Conservation (phyloP, 305 asterid species). For the Vinca major region DNA sequence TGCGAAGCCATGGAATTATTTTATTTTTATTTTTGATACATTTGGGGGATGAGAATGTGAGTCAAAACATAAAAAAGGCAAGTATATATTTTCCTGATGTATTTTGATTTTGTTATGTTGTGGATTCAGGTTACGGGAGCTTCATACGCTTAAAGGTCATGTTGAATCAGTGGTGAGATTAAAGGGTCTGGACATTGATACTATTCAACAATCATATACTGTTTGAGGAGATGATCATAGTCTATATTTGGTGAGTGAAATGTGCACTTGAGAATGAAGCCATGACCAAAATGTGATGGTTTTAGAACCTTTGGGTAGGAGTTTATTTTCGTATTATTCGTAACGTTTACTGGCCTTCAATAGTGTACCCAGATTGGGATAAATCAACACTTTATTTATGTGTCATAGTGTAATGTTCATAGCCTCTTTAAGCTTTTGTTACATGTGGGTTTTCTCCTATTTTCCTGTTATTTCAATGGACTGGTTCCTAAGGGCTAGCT, state of each 20-base stretch:
- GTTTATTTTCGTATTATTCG: conserved; percentile 1
- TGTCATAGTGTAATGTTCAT: conserved; percentile 27
- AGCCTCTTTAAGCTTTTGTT: conserved; percentile 14
- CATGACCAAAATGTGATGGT: conserved; percentile 11
- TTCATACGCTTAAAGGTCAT: conserved; percentile 84
- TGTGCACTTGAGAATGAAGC: conserved; percentile 19
- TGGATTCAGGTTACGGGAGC: conserved; percentile 57
- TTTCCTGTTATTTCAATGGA: background rate
- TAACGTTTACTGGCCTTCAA: conserved; percentile 9
- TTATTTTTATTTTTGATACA: too few relatives aligned
- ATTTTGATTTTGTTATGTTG: background rate
- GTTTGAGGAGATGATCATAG: conserved; percentile 38
- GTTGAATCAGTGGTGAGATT: conserved; percentile 90
- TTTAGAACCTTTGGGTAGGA: conserved; percentile 17
- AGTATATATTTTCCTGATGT: background rate
- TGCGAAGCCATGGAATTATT: background rate
- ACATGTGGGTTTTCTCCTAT: too few relatives aligned
- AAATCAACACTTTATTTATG: conserved; percentile 14
- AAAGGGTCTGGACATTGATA: conserved; percentile 92
- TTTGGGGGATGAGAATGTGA: too few relatives aligned
- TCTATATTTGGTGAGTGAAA: conserved; percentile 9
- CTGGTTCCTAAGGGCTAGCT: background rate
- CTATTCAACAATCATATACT: conserved; percentile 89
- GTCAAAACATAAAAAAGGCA: too few relatives aligned
- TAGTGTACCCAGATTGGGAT: conserved; percentile 16